Base-by-base conservation (phyloP, 148 eudicot species). In the Rheum nobile region DNA sequence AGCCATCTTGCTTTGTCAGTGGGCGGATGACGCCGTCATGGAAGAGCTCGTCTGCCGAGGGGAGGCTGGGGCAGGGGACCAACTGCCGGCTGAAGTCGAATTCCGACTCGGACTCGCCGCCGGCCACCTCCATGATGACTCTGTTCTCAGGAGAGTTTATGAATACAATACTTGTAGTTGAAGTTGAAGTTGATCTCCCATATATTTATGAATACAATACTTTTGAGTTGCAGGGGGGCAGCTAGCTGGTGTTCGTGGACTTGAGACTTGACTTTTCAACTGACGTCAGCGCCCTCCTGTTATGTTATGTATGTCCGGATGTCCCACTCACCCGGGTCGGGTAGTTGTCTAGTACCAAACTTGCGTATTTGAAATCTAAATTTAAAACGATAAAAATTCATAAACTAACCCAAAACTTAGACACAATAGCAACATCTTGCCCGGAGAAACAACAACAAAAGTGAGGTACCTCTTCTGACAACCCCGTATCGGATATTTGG, bases 21-120 rank as follows among this genome's bases (percentile, higher is more conserved):
- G 85, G 82, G 34, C 80, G 77, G 71, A 82, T 82, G 67, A 57
- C 61, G 0, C 85, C 85, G 11, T 76, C 78, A 13, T 77, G 44
- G 57, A 82, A 82, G 10, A 82, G 76, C 44, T 82, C 82, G 17
- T 79, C 85, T 35, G 85, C 85, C 4, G 78, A 61, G 8, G 80
- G 72, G 31, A 72, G 75, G 37, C n/a, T 16, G 68, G 37, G n/a
- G 21, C 59, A 50, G 35, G 72, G 81, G 78, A 76, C 80, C 4
- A 87, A 39, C 9, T 85, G 87, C 19, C 87, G 84, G 71, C 87
- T 82, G 68, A 88, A 88, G 21, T 87, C 81, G 52, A 92, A 92
- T 8, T 86, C 93, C 32, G 80, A 78, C 19, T 16, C 63, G 14
- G 50, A 46, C n/a, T n/a, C n/a, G n/a, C n/a, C n/a, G n/a, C n/a